Conservation (phyloP, 768 basidiomycete species). For the Chalciporus piperatus region DNA sequence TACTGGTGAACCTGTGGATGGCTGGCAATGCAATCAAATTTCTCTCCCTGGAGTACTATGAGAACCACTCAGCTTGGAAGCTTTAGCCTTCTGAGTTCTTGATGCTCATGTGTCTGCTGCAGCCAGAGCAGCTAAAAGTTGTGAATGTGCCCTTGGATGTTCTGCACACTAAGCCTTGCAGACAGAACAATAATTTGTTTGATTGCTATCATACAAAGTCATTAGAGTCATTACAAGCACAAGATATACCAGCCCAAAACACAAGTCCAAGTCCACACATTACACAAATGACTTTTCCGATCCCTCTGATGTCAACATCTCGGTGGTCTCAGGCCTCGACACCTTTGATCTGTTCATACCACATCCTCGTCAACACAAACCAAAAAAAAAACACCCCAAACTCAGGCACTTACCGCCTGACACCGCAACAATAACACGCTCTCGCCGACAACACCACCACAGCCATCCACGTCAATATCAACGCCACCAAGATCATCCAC, state of each 20-base stretch:
- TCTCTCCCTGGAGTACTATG: no score
- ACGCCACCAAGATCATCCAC: slow-evolving; percentile 66
- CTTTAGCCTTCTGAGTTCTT: no score
- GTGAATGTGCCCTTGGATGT: no score
- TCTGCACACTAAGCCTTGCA: no score
- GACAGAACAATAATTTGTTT: not conserved
- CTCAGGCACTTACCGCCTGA: slow-evolving; percentile 37
- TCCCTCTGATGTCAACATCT: not conserved
- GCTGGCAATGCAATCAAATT: no score
- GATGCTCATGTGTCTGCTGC: no score
- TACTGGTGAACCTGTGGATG: no score
- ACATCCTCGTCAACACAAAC: slow-evolving; percentile 6
- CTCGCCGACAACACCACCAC: slow-evolving; percentile 61
- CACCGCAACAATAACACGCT: slow-evolving; percentile 67
- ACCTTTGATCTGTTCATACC: slow-evolving; percentile 5
- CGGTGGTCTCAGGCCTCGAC: not conserved
- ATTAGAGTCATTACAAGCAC: not conserved
- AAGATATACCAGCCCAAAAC: not conserved
- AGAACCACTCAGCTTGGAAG: no score
- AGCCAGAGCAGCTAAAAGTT: no score
- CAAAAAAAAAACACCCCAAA: not conserved
- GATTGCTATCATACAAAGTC: not conserved
- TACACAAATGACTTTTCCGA: not conserved
- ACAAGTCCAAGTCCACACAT: not conserved
- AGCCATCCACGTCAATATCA: slow-evolving; percentile 56